phyloP scores from a whole-genome alignment of 1,284 basidiomycete genomes.

The Puccinia polysora region DNA sequence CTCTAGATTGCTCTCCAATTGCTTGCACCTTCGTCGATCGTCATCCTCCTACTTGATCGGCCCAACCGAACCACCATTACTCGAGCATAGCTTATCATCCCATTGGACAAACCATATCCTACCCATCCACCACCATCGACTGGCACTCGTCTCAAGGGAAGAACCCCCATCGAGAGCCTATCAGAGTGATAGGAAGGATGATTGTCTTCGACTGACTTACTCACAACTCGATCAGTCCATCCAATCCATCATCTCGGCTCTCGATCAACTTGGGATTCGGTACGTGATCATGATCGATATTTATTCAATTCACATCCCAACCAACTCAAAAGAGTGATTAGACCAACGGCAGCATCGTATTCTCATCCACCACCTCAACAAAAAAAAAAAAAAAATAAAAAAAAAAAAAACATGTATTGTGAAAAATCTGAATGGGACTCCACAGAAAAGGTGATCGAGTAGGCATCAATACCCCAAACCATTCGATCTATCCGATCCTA shows the following conservation, averaged over 20 bases:
- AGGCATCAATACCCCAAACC: neutral
- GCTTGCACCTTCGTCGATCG: too few species aligned
- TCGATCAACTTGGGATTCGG: neutral
- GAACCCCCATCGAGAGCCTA: neutral
- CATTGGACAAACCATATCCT: neutral
- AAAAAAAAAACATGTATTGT: too few species aligned
- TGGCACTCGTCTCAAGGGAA: neutral
- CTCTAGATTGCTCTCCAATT: too few species aligned
- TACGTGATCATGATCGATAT: neutral
- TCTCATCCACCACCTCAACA: too few species aligned
- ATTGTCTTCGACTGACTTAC: neutral
- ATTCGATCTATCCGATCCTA: neutral
- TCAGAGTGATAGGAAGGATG: too few species aligned
- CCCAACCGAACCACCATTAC: too few species aligned
- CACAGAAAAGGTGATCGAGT: conserved; percentile 12
- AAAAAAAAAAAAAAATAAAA: too few species aligned
- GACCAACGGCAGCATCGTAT: too few species aligned
- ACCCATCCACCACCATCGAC: neutral
- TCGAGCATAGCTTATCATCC: too few species aligned
- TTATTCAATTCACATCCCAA: neutral
- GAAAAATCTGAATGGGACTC: too few species aligned
- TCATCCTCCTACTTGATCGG: too few species aligned
- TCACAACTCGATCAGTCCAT: neutral
- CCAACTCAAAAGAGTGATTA: too few species aligned
- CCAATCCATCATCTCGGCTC: neutral